Evolutionary conservation across 192 early-diverging fungal species (phyloP).

Genomic region (Lunasporangiospora selenospora): DNA sequence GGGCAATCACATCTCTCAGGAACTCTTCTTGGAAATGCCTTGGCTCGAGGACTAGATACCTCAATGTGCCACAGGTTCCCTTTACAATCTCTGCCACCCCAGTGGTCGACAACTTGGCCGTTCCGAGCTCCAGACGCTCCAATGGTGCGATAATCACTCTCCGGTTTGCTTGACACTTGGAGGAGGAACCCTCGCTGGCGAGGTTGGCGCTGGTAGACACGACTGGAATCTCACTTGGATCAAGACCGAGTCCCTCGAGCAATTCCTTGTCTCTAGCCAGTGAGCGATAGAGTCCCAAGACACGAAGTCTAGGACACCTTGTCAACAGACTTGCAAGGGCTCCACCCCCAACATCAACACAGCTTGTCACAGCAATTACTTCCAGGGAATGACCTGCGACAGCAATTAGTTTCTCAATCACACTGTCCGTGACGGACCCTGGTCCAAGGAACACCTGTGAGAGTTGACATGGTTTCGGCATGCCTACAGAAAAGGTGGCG

Average conservation of each 20-base stretch:
- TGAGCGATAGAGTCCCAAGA: slow-evolving; percentile 25
- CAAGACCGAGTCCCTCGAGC: slow-evolving; percentile 24
- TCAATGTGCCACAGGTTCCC: slow-evolving; percentile 2
- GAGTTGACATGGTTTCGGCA: slow-evolving; percentile 5
- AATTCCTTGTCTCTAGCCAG: slow-evolving; percentile 29
- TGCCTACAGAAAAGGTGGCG: background rate
- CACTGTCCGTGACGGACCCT: slow-evolving; percentile 39
- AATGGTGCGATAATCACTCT: slow-evolving; percentile 24
- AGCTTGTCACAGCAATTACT: slow-evolving; percentile 35
- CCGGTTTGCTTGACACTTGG: background rate
- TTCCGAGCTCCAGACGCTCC: slow-evolving; percentile 29
- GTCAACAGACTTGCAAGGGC: slow-evolving; percentile 33
- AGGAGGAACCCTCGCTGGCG: too few relatives aligned
- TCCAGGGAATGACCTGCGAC: slow-evolving; percentile 22
- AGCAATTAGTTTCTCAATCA: slow-evolving; percentile 31
- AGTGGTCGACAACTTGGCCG: slow-evolving; percentile 15
- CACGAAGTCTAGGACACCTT: slow-evolving; percentile 30
- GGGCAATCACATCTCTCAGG: slow-evolving; percentile 12
- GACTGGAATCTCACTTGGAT: too few relatives aligned
- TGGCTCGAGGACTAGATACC: slow-evolving; percentile 25
- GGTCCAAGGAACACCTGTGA: slow-evolving; percentile 41
- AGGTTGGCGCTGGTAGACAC: too few relatives aligned
- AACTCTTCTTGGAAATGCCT: slow-evolving; percentile 32
- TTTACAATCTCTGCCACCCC: slow-evolving; percentile 24
- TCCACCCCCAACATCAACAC: slow-evolving; percentile 40